Evolutionary conservation across 2,329 filamentous ascomycete species (phyloP), one percentile per base, ranked within the genome.

Genomic region (Parastagonospora avenae): DNA sequence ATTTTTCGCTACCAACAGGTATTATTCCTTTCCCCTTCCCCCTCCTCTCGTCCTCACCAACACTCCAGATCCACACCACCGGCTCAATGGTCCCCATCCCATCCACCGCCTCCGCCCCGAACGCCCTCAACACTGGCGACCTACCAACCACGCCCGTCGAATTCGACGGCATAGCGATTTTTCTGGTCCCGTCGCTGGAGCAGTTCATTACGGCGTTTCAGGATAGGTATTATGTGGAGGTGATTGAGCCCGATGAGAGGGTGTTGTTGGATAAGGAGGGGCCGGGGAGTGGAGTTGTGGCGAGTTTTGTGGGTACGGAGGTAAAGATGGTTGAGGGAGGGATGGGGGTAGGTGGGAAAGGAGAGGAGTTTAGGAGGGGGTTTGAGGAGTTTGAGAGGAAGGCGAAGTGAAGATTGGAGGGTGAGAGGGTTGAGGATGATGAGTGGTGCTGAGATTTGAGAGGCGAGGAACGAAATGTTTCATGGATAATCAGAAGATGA

Each of bases 1-100:
- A 63, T 74, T 32, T 41, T 60, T 24, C 64, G 62, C 9, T 74
- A 74, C 52, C 65, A 70, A 9, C 72, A 74, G 63, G 65, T 71
- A 51, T 16, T 31, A 11, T 15, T 28, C 33, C 12, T 12, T 27
- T n/a, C n/a, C 11, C 19, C 8, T 14, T 6, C 8, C 8, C 14
- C 10, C 12, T 11, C 14, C 12, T 19, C 8, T 8, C 14, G 6
- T 39, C 14, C 42, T 45, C 19, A 48, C 39, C 31, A 12, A 9
- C 8, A 35, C 37, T 31, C 12, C 29, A 66, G 60, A 50, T 62
- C 30, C 58, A 64, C 30, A 46, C 49, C 19, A 41, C 51, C 27
- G 56, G 60, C 15, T 51, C 12, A 8, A 60, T 61, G 38, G 52
- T 62, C 9, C 56, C 60, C 15, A 52, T 44, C 29, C 29, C 46